Percentiles rank a stretch among this genome's conserved stretches.
Conservation (phyloP, 164 flowering plant species). For the Chimonanthus praecox region DNA sequence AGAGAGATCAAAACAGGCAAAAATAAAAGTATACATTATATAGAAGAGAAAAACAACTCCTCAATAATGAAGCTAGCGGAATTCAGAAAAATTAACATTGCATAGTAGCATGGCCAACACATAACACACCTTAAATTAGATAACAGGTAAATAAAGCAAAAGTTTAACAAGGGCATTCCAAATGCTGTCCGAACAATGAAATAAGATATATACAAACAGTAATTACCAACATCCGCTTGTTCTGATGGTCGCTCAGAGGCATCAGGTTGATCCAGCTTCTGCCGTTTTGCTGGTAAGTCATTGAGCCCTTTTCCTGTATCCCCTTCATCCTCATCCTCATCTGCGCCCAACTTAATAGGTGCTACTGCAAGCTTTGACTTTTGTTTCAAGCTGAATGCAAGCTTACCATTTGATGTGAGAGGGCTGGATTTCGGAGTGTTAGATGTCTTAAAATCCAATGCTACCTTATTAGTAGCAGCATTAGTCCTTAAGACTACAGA, state of each 20-base stretch:
- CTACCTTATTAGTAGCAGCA: conserved; percentile 24
- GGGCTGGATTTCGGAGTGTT: conserved; percentile 31
- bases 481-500: conserved; percentile 29
- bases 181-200: conserved; percentile 8
- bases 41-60: too few species aligned
- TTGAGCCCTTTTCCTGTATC: conserved; percentile 30
- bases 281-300: conserved; percentile 52
- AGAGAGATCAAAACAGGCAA: too few species aligned
- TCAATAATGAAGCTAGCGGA: too few species aligned
- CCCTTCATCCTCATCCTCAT: conserved; percentile 72
- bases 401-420: conserved; percentile 61
- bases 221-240: conserved; percentile 81
- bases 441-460: conserved; percentile 25
- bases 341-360: conserved; percentile 67
- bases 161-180: neutral
- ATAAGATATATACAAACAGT: conserved; percentile 25
- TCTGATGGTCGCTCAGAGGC: conserved; percentile 29
- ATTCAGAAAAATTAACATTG: neutral
- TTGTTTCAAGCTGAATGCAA: conserved; percentile 96
- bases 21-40: too few species aligned
- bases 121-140: neutral
- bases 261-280: conserved; percentile 46
- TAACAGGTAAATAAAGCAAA: neutral
- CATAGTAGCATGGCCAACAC: neutral
- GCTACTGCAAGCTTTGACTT: conserved; percentile 82